phyloP scores from a whole-genome alignment of 2,329 filamentous ascomycete species.

The Pseudogymnoascus sp. region DNA sequence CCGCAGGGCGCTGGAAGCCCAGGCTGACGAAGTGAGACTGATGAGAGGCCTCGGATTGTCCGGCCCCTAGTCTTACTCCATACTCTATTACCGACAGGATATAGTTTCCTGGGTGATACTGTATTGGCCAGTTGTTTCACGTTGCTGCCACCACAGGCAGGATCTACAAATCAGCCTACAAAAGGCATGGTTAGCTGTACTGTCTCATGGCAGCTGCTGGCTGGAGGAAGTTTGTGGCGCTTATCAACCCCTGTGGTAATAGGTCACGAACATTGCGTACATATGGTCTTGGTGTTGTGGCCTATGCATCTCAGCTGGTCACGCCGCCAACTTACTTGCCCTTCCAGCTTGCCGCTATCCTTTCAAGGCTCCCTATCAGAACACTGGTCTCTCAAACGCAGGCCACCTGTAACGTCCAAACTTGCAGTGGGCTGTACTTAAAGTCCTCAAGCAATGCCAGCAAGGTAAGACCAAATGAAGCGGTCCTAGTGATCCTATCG shows the following conservation, averaged over 20 bases:
- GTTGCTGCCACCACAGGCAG: background rate
- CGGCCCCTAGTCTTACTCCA: conserved; percentile 1
- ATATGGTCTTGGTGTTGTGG: background rate
- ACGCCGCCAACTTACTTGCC: background rate
- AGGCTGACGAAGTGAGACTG: conserved; percentile 74
- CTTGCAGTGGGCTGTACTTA: background rate
- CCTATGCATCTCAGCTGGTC: background rate
- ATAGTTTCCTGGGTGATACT: background rate
- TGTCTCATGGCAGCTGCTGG: background rate
- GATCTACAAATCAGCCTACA: background rate
- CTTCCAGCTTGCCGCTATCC: background rate
- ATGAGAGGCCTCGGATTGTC: conserved; percentile 58
- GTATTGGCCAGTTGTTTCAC: background rate
- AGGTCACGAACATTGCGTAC: background rate
- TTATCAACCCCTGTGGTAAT: background rate
- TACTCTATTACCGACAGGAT: background rate
- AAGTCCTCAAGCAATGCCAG: background rate
- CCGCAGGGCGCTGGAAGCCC: conserved; percentile 66
- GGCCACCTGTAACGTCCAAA: background rate
- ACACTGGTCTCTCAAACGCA: background rate
- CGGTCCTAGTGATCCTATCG: background rate
- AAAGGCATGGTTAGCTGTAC: background rate
- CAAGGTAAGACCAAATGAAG: background rate
- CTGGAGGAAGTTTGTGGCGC: background rate
- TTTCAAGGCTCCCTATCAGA: conserved; percentile 7